Percentiles rank a stretch among this genome's conserved stretches.
These are phyloP conservation scores for Zymoseptoria pseudotritici DNA, from an alignment of 2,329 filamentous ascomycete genomes.

Conservation along the genomic window DNA sequence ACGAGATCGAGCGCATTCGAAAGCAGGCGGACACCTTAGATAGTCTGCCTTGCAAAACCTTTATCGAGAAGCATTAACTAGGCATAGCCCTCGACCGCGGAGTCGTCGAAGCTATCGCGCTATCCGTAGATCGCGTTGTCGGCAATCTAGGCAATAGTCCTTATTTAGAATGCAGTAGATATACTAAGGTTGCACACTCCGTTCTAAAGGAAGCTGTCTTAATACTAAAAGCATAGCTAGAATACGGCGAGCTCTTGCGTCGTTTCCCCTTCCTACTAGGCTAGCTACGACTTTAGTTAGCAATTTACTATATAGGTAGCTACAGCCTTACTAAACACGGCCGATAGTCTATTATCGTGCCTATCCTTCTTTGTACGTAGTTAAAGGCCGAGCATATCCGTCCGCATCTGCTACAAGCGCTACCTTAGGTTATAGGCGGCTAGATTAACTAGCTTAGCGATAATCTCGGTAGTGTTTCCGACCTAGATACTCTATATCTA, in stretches of 20 bases:
- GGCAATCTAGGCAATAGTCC: too few relatives aligned
- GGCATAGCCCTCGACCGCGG: too few relatives aligned
- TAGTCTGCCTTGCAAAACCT: too few relatives aligned
- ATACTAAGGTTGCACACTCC: neutral
- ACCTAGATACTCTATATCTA: neutral
- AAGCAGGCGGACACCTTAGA: too few relatives aligned
- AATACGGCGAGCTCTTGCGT: neutral
- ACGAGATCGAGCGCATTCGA: neutral
- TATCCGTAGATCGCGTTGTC: too few relatives aligned
- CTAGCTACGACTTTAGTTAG: neutral
- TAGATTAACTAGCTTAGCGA: neutral
- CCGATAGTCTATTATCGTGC: neutral
- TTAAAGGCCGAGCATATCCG: neutral
- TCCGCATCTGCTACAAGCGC: neutral
- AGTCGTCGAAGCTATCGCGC: too few relatives aligned
- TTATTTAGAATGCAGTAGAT: neutral
- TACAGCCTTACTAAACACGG: neutral
- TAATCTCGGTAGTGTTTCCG: neutral
- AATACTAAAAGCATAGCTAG: neutral
- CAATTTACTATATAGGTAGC: neutral
- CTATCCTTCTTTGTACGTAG: neutral
- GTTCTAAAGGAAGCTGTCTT: neutral
- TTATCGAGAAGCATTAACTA: too few relatives aligned
- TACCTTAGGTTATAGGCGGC: neutral
- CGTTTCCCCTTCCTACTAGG: neutral